These are phyloP conservation scores for Mycosphaerella arachidis DNA, from an alignment of 2,329 filamentous ascomycete species.

Conservation along the genomic window DNA sequence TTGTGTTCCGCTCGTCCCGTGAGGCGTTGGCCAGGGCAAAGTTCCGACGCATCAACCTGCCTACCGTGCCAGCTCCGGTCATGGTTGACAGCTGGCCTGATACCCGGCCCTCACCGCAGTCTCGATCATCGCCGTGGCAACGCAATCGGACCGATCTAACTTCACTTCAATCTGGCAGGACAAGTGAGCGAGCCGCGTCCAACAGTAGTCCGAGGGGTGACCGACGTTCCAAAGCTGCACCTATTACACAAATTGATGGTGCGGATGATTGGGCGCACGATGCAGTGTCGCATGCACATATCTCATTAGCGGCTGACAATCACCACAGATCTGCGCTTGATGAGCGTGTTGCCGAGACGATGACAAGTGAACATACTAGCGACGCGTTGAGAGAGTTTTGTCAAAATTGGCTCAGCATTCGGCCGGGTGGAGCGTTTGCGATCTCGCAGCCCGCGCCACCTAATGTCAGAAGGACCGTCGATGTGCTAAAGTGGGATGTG, in stretches of 20 bases:
- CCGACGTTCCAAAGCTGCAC: background rate
- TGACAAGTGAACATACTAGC: background rate
- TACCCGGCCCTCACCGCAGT: no score
- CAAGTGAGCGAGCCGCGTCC: background rate
- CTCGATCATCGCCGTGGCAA: background rate
- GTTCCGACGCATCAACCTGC: background rate
- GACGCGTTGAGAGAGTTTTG: background rate
- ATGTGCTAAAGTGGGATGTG: conserved; percentile 1
- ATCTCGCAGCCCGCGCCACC: no score
- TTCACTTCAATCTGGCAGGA: background rate
- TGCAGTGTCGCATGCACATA: background rate
- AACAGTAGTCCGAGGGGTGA: background rate
- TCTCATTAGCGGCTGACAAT: background rate
- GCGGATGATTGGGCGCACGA: background rate
- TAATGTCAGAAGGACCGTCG: background rate
- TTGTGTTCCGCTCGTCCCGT: background rate
- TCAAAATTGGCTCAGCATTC: background rate
- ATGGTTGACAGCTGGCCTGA: background rate
- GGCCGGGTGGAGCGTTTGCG: conserved; percentile 3
- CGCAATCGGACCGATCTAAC: background rate
- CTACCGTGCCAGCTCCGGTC: background rate
- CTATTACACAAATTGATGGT: background rate
- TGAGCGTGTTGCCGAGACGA: background rate
- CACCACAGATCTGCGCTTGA: background rate
- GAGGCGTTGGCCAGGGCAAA: background rate